Base-by-base conservation (phyloP, 176 grass and related monocot genomes). In the Oryza rufipogon region DNA sequence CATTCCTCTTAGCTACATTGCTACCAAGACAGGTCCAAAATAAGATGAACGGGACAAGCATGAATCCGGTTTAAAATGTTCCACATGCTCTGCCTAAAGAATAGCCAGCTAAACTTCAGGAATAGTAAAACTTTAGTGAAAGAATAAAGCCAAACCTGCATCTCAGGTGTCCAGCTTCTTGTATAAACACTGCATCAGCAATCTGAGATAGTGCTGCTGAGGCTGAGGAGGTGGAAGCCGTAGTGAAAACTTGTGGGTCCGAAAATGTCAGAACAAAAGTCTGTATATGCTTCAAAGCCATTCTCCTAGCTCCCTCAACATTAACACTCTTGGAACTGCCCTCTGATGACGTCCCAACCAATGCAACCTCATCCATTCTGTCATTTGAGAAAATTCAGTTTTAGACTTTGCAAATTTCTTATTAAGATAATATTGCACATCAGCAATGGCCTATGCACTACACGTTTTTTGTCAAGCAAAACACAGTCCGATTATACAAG, bases 151-250 rank as follows among this genome's bases (percentile, higher is more conserved):
- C 56, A 72, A 83, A 99, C 93, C 93, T 99, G 97, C 97, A 99
- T 99, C 97, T 94, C 71, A 99, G 79, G 68, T 99, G 93, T 41
- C 97, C 97, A 76, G 97, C 97, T 92, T 99, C 97, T 41, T 99
- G 88, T 89, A 99, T 99, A 77, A 90, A 93, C 47, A 92, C 91
- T 47, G 84, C 81, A 80, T 96, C 93, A 36, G 93, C 93, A 89
- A 96, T 90, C 75, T 92, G 91, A 52, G 86, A 90, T 65, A 96
- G 81, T 3, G 89, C 89, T 34, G 90, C 88, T 19, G 91, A 78
- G 61, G 93, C 83, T 72, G 91, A 99, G 38, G 97, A 99, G 64
- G 90, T 49, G 13, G 91, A 90, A 70, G 91, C 91, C 48, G 56
- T 69, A 63, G 91, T 86, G 76, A 99, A 94, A 58, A 96, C 76